Evolutionary conservation across 352 stramenopile genomes (phyloP).

Genomic region (Phytopythium aichiense): DNA sequence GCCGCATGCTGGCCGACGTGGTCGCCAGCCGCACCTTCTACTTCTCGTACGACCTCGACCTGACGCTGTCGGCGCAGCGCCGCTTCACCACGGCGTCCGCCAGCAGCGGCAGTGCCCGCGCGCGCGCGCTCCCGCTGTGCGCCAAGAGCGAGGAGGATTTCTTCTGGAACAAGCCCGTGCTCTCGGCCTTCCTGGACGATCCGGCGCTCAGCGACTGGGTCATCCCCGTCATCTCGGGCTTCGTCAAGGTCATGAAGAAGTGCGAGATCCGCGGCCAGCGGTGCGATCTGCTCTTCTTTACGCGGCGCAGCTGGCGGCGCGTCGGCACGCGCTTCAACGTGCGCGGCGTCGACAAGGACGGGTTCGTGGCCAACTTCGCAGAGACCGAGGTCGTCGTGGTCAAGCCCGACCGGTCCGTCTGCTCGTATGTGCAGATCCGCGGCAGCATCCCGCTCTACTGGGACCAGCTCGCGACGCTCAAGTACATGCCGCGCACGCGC

Average conservation of each 20-base stretch:
- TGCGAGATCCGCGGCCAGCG: conserved; percentile 54
- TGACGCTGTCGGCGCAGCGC: conserved; percentile 56
- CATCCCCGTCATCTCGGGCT: conserved; percentile 61
- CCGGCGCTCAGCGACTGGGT: conserved; percentile 56
- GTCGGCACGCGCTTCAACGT: conserved; percentile 91
- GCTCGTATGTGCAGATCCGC: conserved; percentile 91
- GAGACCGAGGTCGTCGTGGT: conserved; percentile 93
- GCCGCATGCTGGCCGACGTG: conserved; percentile 50
- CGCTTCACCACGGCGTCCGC: conserved; percentile 22
- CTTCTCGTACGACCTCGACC: conserved; percentile 67
- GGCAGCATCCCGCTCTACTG: conserved; percentile 95
- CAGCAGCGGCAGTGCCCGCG: background rate
- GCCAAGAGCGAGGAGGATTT: conserved; percentile 84
- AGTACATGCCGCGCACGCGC: conserved; percentile 90
- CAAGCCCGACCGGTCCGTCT: conserved; percentile 58
- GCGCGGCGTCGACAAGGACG: conserved; percentile 87
- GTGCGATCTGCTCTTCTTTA: conserved; percentile 71
- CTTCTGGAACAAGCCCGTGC: conserved; percentile 90
- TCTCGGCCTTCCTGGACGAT: conserved; percentile 40
- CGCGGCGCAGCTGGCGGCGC: conserved; percentile 65
- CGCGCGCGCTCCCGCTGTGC: conserved; percentile 34
- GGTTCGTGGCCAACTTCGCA: conserved; percentile 91
- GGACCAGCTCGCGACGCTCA: conserved; percentile 83
- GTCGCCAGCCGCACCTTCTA: conserved; percentile 55
- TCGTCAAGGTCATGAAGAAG: conserved; percentile 68